These are phyloP conservation scores for Drosera capensis DNA, from an alignment of 148 eudicot genomes.

Conservation along the genomic window DNA sequence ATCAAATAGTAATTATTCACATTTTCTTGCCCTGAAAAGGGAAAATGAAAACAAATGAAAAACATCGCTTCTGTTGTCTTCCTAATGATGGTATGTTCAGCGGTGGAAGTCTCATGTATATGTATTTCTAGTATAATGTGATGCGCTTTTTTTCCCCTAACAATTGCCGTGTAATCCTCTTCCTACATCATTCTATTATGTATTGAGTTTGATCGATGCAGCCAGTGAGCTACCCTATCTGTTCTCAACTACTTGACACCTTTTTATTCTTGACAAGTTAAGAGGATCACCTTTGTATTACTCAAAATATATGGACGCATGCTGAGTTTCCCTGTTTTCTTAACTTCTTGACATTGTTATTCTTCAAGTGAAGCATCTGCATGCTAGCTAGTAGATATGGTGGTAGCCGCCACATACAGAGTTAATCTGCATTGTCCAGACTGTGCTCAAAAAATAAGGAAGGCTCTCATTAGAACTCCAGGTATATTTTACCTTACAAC, in stretches of 20 bases:
- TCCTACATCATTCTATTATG: too few species aligned
- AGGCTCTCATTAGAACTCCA: conserved; percentile 51
- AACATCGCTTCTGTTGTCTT: too few species aligned
- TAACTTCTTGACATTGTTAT: not conserved
- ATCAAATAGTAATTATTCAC: too few species aligned
- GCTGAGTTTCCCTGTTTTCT: not conserved
- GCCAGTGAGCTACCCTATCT: not conserved
- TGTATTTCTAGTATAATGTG: too few species aligned
- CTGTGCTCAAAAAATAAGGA: conserved; percentile 54
- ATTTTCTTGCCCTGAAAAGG: too few species aligned
- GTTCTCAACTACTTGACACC: not conserved
- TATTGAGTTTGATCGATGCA: too few species aligned
- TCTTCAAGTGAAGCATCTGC: not conserved
- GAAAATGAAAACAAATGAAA: too few species aligned
- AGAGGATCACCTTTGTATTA: not conserved
- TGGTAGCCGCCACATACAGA: conserved; percentile 40
- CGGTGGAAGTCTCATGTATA: too few species aligned
- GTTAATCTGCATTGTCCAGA: conserved; percentile 66
- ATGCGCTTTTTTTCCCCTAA: too few species aligned
- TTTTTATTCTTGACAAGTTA: not conserved
- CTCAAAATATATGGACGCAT: not conserved
- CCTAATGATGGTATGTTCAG: too few species aligned
- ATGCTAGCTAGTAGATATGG: not conserved
- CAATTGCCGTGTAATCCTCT: too few species aligned
- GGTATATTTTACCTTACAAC: conserved; percentile 23